phyloP scores from a whole-genome alignment of 106 monocot genomes.

The Allium fistulosum region DNA sequence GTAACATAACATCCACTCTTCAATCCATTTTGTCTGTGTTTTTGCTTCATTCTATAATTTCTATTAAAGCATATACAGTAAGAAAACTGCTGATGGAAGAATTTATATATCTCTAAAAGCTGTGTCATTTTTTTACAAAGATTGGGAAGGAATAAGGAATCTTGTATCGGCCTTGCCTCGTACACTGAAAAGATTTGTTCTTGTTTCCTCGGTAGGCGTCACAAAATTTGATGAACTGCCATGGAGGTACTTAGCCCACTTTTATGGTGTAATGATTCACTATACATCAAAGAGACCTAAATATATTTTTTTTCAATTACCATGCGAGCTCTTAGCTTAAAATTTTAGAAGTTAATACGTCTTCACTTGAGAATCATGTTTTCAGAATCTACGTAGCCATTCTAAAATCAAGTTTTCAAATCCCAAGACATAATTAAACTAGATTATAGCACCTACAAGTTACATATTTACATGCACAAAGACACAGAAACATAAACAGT shows the following conservation, averaged over 20 bases:
- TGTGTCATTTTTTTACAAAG: constrained; percentile 27
- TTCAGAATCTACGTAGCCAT: constrained; percentile 1
- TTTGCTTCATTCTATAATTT: not conserved
- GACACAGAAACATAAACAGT: too few relatives aligned
- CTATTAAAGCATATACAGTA: not conserved
- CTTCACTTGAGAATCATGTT: not conserved
- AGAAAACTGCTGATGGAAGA: not conserved
- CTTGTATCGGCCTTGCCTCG: constrained; percentile 60
- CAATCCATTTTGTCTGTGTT: not conserved
- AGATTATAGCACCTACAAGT: too few relatives aligned
- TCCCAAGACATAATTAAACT: too few relatives aligned
- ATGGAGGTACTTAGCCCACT: constrained; percentile 54
- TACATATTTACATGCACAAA: too few relatives aligned
- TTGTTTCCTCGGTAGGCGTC: constrained; percentile 91
- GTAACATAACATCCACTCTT: not conserved
- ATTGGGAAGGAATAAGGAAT: constrained; percentile 88
- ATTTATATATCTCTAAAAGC: too few relatives aligned
- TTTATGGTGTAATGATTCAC: too few relatives aligned
- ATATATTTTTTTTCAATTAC: too few relatives aligned
- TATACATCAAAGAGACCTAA: too few relatives aligned
- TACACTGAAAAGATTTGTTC: constrained; percentile 65
- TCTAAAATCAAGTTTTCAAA: too few relatives aligned
- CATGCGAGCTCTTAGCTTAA: too few relatives aligned
- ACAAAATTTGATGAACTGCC: constrained; percentile 82
- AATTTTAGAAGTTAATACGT: not conserved